Evolutionary conservation across 1,284 basidiomycete genomes (phyloP).

Genomic region (Boletus semigastroideus): DNA sequence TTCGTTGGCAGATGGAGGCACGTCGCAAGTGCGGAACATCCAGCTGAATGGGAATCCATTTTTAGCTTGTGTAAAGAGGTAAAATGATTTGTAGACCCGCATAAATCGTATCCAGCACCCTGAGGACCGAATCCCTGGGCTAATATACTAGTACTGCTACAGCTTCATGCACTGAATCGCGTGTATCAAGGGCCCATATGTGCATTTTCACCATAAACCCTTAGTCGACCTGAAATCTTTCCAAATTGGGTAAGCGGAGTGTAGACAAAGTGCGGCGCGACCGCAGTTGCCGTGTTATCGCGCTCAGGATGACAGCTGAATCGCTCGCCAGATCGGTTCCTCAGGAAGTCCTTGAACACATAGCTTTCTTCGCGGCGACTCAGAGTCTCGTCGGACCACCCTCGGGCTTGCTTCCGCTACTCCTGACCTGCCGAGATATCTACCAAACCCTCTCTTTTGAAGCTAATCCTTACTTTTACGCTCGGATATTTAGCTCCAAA

Average conservation of each 20-base stretch:
- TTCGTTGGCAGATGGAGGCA: conserved; percentile 49
- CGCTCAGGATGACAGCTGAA: conserved; percentile 15
- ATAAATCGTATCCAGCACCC: background rate
- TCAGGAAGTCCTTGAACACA: conserved; percentile 67
- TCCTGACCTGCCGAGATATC: conserved; percentile 53
- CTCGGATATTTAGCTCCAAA: conserved; percentile 60
- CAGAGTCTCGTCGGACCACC: conserved; percentile 55
- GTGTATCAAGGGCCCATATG: conserved; percentile 7
- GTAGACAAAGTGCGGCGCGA: background rate
- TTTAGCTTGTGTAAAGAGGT: conserved; percentile 47
- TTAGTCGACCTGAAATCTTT: background rate
- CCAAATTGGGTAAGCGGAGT: conserved; percentile 12
- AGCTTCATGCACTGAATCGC: background rate
- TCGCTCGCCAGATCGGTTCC: conserved; percentile 44
- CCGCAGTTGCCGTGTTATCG: background rate
- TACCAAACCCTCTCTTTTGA: conserved; percentile 46
- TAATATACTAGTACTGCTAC: background rate
- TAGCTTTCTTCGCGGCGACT: conserved; percentile 57
- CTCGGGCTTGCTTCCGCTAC: conserved; percentile 48
- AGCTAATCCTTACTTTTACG: conserved; percentile 65
- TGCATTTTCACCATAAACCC: no score
- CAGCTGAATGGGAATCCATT: conserved; percentile 47
- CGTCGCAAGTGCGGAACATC: conserved; percentile 32
- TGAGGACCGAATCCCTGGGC: background rate
- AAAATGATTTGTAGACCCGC: conserved; percentile 14